Base-by-base conservation (phyloP, 2,329 filamentous ascomycete species). In the Monilinia aucupariae region DNA sequence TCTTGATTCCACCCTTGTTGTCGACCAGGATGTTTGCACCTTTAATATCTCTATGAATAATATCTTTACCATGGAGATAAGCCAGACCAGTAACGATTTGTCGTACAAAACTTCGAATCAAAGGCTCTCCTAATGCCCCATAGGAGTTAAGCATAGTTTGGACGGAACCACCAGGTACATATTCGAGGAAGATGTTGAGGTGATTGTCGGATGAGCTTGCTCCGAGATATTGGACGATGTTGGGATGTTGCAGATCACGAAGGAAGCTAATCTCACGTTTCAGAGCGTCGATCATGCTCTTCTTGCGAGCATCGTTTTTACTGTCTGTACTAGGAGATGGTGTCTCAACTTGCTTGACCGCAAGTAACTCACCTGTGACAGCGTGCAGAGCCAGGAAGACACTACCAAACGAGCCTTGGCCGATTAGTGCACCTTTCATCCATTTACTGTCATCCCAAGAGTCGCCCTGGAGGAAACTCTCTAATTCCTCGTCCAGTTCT, bases 161-260 rank as follows among this genome's bases (percentile, higher is more conserved):
- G 32, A 99, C 96, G 15, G 93, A 97, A 52, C 94, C 94, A 76
- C 94, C 94, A 20, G 94, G 91, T 39, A 99, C 94, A 75, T 99
- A 99, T 77, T 99, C 94, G 73, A 99, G 86, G 86, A 99, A 99
- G 89, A 99, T 99, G 79, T 99, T 99, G 71, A 99, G 86, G 75
- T 93, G 88, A 62, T 92, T 88, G 22, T 91, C 86, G 66, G 96
- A 94, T 10, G 91, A 93, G 72, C 92, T 93, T 70, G 92, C 97
- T 65, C 94, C 94, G 9, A 99, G 86, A 74, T 99, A 99, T 75
- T 97, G 94, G 75, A 99, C 94, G 74, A 99, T 97, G 75, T 99
- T 97, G 62, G 91, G 86, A 73, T 99, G 94, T 72, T 96, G 92
- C 56, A 99, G 85, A 69, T 97, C 94, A 67, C 94, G 90, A 48